Evolutionary conservation across 2,329 filamentous ascomycete species (phyloP).

Genomic region (Claviceps sp.): DNA sequence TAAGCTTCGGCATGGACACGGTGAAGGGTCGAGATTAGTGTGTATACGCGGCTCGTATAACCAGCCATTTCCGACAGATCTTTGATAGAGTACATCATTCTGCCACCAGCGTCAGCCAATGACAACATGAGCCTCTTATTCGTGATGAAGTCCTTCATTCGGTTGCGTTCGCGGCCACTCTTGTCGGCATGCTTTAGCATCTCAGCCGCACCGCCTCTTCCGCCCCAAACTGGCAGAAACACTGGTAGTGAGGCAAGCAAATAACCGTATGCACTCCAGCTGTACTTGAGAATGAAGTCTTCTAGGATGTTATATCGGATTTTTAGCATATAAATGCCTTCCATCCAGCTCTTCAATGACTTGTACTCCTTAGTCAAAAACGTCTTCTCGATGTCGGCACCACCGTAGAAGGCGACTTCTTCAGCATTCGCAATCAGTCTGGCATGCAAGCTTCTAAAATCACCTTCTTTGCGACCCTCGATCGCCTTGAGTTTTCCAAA

Average conservation of each 20-base stretch:
- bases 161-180: constrained; percentile 57
- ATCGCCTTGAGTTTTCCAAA: constrained; percentile 96
- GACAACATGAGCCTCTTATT: constrained; percentile 98
- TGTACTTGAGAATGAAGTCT: constrained; percentile 96
- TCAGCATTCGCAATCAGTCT: constrained; percentile 92
- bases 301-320: constrained; percentile 98
- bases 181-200: constrained; percentile 37
- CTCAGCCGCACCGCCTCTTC: constrained; percentile 61
- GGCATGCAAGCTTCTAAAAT: constrained; percentile 84
- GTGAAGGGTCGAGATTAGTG: constrained; percentile 86
- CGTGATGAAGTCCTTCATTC: constrained; percentile 98
- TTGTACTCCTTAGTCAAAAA: constrained; percentile 88
- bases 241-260: constrained; percentile 84
- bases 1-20: constrained; percentile 88
- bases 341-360: constrained; percentile 92
- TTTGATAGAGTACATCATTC: constrained; percentile 99
- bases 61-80: constrained; percentile 91
- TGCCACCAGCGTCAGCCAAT: constrained; percentile 83
- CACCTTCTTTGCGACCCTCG: constrained; percentile 87
- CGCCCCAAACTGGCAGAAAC: constrained; percentile 89
- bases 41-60: constrained; percentile 92
- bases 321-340: constrained; percentile 93
- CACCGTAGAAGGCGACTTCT: constrained; percentile 94
- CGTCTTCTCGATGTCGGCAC: constrained; percentile 85
- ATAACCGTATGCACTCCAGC: constrained; percentile 96